Base-by-base conservation (phyloP, 768 basidiomycete genomes). In the Tylopilus subfusipes region DNA sequence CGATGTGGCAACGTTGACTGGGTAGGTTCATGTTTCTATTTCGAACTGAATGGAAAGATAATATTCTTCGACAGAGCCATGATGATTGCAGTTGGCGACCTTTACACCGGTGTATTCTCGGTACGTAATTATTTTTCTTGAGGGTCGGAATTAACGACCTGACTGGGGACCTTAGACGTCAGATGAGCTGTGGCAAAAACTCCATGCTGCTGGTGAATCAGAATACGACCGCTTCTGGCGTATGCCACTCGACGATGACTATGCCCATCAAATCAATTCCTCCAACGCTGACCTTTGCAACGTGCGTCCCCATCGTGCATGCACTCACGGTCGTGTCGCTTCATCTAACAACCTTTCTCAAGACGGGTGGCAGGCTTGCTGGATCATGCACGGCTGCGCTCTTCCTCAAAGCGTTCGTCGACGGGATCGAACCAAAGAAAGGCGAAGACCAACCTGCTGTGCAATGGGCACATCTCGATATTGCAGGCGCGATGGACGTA, bases 161-260 rank as follows among this genome's bases (percentile, higher is more conserved):
- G 14, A 42, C 2, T 16, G 34, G 1, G 8, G 4, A 16, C 21
- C 22, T 24, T 52, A 89, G 87, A 85, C 81, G 14, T 88, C 88
- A 3, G 86, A 90, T 58, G 71, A 76, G 22, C 83, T 95, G 19
- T 94, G 90, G 89, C 63, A 79, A 34, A 75, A 80, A 50, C 79
- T 95, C 12, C 75, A 82, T 56, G 74, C 66, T 3, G 90, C 92
- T 3, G 90, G 89, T 12, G 82, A 85, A 72, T 70, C 72, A 14
- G 88, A 91, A 63, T 81, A 87, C 63, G 90, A 93, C 70, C 83
- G 84, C 50, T 85, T 95, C 78, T 94, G 92, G 92, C 82, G 92
- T 25, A 83, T 94, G 85, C 92, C 92, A 11, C 81, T 95, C 50
- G 86, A 90, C 61, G 89, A 91, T 42, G 89, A 85, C 53, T 95